Base-by-base conservation (phyloP, 805 yeast genomes). In the Yarrowia alimentaria region DNA sequence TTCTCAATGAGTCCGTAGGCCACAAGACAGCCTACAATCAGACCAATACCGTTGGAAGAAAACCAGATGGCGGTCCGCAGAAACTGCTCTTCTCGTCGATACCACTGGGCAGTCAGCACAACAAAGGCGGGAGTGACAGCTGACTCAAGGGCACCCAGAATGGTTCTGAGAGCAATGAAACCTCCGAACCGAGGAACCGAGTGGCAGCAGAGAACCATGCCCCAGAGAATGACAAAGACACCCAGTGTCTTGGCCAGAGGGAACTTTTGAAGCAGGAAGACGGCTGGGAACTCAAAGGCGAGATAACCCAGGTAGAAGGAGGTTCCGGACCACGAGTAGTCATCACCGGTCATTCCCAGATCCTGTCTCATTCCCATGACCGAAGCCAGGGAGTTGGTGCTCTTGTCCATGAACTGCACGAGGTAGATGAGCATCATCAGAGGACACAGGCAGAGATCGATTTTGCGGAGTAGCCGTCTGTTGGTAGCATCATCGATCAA, bases 301-400 rank as follows among this genome's bases (percentile, higher is more conserved):
- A 83, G 62, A 60, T 82, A 84, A 2, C 89, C 90, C 32, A 83
- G 60, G 59, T 80, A 80, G 56, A 80, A 81, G 7, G 78, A 73
- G 1, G 82, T 71, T n/a, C 82, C 78, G 12, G 74, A 65, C 81
- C 84, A 77, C 42, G 57, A 55, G 47, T 61, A 70, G 69, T 53
- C 60, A 55, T 55, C 62, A 31, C 74, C 77, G 48, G 56, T 56
- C 78, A 78, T 77, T 54, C 66, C 65, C 55, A 71, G 63, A 53
- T 71, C 81, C 11, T 59, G 61, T 54, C 68, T 64, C 49, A 75
- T 64, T 32, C 79, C 83, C 73, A 75, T 69, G 30, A 79, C 72
- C 5, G 81, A 72, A 1, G 81, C 78, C 37, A 72, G 74, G 13
- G 78, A 68, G 43, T 69, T 72, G 3, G 83, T 67, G 17, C 68